phyloP scores from a whole-genome alignment of 192 early-diverging fungal genomes.

The Neocallimastix lanati region DNA sequence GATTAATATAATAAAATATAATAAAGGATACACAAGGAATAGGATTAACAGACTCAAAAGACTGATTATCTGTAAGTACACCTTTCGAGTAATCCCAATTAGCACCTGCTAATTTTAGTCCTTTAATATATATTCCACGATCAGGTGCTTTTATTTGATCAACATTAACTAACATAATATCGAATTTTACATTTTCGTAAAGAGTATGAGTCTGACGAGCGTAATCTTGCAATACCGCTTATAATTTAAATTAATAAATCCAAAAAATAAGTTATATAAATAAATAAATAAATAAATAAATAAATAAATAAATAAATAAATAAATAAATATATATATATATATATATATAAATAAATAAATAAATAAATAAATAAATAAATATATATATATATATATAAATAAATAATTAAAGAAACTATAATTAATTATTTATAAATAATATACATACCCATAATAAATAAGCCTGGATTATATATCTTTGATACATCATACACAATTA shows the following conservation, averaged over 20 bases:
- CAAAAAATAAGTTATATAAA: no score
- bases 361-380: no score
- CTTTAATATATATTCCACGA: neutral
- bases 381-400: no score
- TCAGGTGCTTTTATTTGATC: neutral
- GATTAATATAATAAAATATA: no score
- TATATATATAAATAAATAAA: no score
- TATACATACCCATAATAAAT: neutral
- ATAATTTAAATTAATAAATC: no score
- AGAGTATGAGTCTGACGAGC: neutral
- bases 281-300: no score
- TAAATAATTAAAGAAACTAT: no score
- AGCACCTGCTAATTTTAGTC: neutral
- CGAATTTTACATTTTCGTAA: neutral
- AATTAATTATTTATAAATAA: no score
- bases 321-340: no score
- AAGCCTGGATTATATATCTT: neutral
- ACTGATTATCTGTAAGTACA: neutral
- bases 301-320: no score
- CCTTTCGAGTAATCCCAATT: neutral
- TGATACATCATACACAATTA: neutral
- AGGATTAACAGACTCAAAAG: neutral
- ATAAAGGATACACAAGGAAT: neutral
- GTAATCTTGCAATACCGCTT: neutral
- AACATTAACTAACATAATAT: neutral